Evolutionary conservation across 306 rosid genomes (phyloP).

Genomic region (Lathyrus aphaca): DNA sequence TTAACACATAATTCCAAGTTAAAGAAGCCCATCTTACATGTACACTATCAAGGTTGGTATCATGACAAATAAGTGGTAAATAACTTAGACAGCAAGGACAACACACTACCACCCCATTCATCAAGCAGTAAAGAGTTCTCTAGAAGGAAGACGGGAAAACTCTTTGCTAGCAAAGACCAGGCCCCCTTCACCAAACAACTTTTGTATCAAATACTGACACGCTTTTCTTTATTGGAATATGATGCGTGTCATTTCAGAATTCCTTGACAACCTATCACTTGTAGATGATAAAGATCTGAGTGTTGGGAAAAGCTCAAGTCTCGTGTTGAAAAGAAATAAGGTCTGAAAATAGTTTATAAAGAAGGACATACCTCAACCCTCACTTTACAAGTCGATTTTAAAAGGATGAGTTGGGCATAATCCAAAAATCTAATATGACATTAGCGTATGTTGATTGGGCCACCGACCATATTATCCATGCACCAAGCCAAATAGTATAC

Average conservation of each 20-base stretch:
- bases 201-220: slow-evolving; percentile 7
- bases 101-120: slow-evolving; percentile 27
- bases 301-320: neutral
- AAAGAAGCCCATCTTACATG: slow-evolving; percentile 33
- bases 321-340: neutral
- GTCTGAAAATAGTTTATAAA: neutral
- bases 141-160: slow-evolving; percentile 12
- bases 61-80: slow-evolving; percentile 31
- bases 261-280: slow-evolving; percentile 20
- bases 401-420: neutral
- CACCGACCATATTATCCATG: neutral
- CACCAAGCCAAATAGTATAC: neutral
- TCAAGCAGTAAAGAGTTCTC: slow-evolving; percentile 28
- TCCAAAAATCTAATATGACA: neutral
- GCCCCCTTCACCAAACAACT: slow-evolving; percentile 28
- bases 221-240: neutral
- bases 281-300: slow-evolving; percentile 2
- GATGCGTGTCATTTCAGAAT: slow-evolving; percentile 30
- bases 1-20: slow-evolving; percentile 39
- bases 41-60: slow-evolving; percentile 28
- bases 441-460: neutral
- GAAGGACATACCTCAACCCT: neutral
- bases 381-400: neutral
- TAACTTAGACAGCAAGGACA: slow-evolving; percentile 8
- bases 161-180: slow-evolving; percentile 23